A percentile compares a stretch with the other conserved stretches of the same genome.
Evolutionary conservation across 352 stramenopile genomes (phyloP).

Genomic region (Globisporangium carolinianum): DNA sequence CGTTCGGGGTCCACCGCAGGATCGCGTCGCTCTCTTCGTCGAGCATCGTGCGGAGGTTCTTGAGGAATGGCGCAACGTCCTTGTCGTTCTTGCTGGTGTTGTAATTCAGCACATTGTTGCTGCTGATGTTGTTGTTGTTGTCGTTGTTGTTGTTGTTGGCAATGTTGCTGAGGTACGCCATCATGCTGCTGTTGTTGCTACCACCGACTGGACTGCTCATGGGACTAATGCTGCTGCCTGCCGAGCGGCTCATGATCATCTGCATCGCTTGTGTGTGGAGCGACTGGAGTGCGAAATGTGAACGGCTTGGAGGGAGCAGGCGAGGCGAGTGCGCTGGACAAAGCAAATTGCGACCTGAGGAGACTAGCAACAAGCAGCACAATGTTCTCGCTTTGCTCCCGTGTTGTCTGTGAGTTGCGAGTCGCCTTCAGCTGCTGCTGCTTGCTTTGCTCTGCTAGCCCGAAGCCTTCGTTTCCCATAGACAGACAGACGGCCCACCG

Average conservation of each 20-base stretch:
- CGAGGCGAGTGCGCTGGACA: neutral
- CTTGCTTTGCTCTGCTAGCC: too few species aligned
- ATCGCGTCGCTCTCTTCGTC: conserved; percentile 44
- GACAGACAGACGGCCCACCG: neutral
- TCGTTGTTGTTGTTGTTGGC: too few species aligned
- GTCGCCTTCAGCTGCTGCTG: too few species aligned
- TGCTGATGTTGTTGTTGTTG: too few species aligned
- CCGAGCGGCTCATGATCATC: neutral
- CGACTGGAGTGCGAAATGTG: neutral
- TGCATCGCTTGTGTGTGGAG: conserved; percentile 3
- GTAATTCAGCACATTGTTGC: neutral
- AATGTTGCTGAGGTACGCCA: too few species aligned
- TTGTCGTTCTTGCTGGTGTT: conserved; percentile 13
- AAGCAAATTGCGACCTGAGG: conserved; percentile 9
- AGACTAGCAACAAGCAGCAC: neutral
- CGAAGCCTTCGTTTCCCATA: neutral
- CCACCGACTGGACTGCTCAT: neutral
- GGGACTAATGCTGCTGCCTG: neutral
- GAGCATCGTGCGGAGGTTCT: conserved; percentile 59
- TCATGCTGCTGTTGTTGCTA: neutral
- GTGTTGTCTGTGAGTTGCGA: neutral
- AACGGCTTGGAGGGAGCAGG: neutral
- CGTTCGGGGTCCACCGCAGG: conserved; percentile 58
- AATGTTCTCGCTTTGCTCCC: neutral
- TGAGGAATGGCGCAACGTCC: conserved; percentile 61